Conservation (phyloP, 495 filamentous ascomycete species). For the Lasiosphaeriaceae sp. region DNA sequence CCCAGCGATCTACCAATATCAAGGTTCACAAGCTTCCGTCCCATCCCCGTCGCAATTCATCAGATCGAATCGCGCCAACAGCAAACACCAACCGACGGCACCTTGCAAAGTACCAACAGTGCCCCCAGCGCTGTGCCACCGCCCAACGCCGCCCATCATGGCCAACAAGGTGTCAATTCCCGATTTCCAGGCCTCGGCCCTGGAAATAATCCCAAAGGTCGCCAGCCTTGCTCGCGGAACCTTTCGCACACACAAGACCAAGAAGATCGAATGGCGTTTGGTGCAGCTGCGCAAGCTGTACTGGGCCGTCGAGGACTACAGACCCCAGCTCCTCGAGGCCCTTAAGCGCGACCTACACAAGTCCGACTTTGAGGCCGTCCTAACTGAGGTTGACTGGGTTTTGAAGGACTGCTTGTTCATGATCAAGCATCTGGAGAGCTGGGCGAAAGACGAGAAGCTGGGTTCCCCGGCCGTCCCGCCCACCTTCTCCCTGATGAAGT, state of each 20-base stretch:
- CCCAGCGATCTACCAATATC: too few relatives aligned
- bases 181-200: conserved; percentile 59
- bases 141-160: conserved; percentile 18
- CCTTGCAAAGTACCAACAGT: too few relatives aligned
- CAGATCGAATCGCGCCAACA: too few relatives aligned
- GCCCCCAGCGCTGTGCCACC: neutral
- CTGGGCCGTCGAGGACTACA: conserved; percentile 81
- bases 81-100: too few relatives aligned
- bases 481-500: conserved; percentile 60
- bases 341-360: conserved; percentile 72
- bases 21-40: too few relatives aligned
- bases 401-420: conserved; percentile 75
- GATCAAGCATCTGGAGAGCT: conserved; percentile 70
- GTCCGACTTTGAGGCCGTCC: conserved; percentile 60
- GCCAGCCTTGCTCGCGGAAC: conserved; percentile 54
- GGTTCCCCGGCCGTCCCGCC: conserved; percentile 58
- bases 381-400: conserved; percentile 70
- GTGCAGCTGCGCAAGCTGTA: conserved; percentile 88
- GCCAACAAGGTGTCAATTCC: conserved; percentile 41
- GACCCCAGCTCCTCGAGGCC: conserved; percentile 63
- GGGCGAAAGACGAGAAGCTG: conserved; percentile 75
- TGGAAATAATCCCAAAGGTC: conserved; percentile 61
- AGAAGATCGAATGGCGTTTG: conserved; percentile 73
- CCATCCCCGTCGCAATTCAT: too few relatives aligned
- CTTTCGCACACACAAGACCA: conserved; percentile 76